Conservation (phyloP, 2,329 filamentous ascomycete species). For the Lasiodiplodia gonubiensis region DNA sequence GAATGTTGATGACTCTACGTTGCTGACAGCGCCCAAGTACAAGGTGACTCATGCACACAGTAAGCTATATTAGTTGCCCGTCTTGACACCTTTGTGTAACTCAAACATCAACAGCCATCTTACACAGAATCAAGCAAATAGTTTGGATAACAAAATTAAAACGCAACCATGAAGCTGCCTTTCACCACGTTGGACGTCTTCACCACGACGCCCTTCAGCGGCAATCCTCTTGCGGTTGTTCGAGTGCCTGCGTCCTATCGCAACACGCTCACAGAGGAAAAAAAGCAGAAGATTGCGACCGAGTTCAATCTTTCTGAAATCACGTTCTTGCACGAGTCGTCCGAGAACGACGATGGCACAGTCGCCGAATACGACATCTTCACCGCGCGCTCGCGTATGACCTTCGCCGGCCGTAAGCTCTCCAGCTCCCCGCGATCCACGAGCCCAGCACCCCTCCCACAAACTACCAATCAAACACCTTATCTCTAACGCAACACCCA, state of each 20-base stretch:
- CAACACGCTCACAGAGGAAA: constrained; percentile 48
- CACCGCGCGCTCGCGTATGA: constrained; percentile 56
- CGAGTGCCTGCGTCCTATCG: constrained; percentile 46
- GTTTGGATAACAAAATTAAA: not conserved
- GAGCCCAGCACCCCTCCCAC: not conserved
- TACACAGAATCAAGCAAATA: not conserved
- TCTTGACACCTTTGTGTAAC: not conserved
- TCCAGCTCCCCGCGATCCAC: constrained; percentile 50
- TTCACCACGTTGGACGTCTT: constrained; percentile 56
- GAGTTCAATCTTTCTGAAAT: constrained; percentile 66
- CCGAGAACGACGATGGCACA: constrained; percentile 28
- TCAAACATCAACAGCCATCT: not conserved
- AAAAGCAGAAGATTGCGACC: constrained; percentile 60
- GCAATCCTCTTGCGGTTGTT: constrained; percentile 64
- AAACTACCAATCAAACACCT: not conserved
- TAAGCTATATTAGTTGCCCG: constrained; percentile 2
- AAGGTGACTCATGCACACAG: constrained; percentile 1
- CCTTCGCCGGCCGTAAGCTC: constrained; percentile 59
- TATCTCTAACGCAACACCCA: not conserved
- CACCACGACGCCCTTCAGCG: constrained; percentile 53
- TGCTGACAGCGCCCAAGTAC: not conserved
- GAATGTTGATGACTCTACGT: not conserved
- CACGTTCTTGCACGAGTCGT: constrained; percentile 57
- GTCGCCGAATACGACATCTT: constrained; percentile 58
- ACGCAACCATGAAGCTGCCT: constrained; percentile 33